Evolutionary conservation across 2,329 filamentous ascomycete species (phyloP), one percentile per base, ranked within the genome.

Genomic region (Fusarium veterinarium): DNA sequence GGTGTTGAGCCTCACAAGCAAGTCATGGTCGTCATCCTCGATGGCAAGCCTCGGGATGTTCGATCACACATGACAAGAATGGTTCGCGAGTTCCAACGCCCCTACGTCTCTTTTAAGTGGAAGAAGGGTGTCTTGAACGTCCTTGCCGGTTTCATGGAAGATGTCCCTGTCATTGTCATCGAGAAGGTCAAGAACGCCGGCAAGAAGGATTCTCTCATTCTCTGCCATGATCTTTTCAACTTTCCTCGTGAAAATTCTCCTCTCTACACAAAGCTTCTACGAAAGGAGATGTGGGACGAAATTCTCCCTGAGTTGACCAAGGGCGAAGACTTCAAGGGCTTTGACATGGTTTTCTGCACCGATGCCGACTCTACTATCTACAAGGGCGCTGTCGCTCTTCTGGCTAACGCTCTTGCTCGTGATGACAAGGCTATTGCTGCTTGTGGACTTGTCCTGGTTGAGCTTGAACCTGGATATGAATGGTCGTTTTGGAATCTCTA

Each of bases 401-500:
- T 75, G 7, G 71, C 73, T 0, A 67, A 75, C 17, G 71, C 68
- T 0, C 42, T 75, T n/a, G 73, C 71, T 0, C 40, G 73, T 4
- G 73, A 75, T 19, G 38, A 71, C 3, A 67, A 76, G 13, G 73
- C 73, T 0, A 74, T 75, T 12, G 73, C 73, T 12, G 73, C 73
- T 5, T 75, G 73, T 57, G 73, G 73, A 0, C 35, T 75, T 7
- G 73, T 75, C 0, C 51, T 75, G 2, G 73, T 75, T 10, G 73
- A 75, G 23, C 42, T 75, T 10, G 73, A 75, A 17, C 73, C 73
- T 1, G 73, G 73, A 5, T 74, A 48, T 13, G 73, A 76, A 14
- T 75, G 73, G 73, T 75, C 73, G 0, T 72, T 76, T 14, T 75
- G 73, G 73, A 75, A 75, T 25, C 35, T 75, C 1, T 76, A 75